Base-by-base conservation (phyloP, 1,284 basidiomycete genomes). In the Apiotrichum gamsii region DNA sequence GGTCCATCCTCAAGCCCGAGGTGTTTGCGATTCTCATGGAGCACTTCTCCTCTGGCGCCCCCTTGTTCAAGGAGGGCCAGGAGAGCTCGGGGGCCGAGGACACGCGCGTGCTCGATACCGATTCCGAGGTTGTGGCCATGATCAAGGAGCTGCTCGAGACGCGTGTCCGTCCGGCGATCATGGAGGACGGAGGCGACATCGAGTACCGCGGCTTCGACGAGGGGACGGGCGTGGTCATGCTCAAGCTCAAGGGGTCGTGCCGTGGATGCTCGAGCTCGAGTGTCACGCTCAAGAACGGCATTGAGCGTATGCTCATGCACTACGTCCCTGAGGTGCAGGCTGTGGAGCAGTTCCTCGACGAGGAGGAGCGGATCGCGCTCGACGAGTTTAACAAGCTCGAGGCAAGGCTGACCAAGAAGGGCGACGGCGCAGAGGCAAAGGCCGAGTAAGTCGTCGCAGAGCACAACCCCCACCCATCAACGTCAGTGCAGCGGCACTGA, bases 291-390 rank as follows among this genome's bases (percentile, higher is more conserved):
- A 98, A 97, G 78, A 83, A 80, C 57, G 91, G 93, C 4, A 94
- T 96, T 46, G 95, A 98, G 76, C 79, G 94, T 52, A 98, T 98
- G 95, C 76, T 98, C 62, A 94, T 90, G 88, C 94, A 98, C 73
- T 98, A 97, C 65, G 89, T 98, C 46, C 94, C 94, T 6, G 93
- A 98, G 72, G 94, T 98, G 28, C 86, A 94, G 71, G 83, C 82
- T n/a, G 91, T 98, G 6, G 89, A 96, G 64, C 91, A 97, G 82
- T 78, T 96, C 6, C 72, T 97, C 40, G 93, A 91, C 65, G 81
- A 85, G 58, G 94, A 97, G 64, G 94, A 98, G 67, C 75, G 78
- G 16, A 81, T 98, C 42, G 87, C 94, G 0, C 65, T 90, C 51
- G 82, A 85, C 54, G 95, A 96, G 72, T 97, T 98, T 62, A 77